Conservation (phyloP, 345 rosid genomes). For the Citrus maxima region DNA sequence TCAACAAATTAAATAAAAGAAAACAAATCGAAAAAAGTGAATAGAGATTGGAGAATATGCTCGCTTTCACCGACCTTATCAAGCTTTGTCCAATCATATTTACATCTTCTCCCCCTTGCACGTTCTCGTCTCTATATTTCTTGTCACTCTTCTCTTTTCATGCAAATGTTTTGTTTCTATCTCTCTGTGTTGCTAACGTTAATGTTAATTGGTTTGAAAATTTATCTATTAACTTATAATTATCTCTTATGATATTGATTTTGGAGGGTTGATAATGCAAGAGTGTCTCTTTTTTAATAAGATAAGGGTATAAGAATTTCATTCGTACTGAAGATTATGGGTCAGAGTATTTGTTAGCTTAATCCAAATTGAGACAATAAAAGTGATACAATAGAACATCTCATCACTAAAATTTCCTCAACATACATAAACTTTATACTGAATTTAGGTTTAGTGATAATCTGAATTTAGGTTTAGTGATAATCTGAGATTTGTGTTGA, state of each 20-base stretch:
- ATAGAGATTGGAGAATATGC: not conserved
- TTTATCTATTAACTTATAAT: not conserved
- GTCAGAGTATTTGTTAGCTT: no score
- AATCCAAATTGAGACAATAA: no score
- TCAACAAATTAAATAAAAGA: not conserved
- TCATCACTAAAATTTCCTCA: no score
- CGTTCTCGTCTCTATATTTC: conserved; percentile 16
- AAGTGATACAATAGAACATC: no score
- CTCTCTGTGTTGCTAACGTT: not conserved
- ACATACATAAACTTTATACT: no score
- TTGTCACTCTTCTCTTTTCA: not conserved
- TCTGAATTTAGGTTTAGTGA: no score
- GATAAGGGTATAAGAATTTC: no score
- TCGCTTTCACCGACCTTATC: conserved; percentile 47
- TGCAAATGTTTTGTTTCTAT: not conserved
- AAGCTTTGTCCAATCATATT: conserved; percentile 24
- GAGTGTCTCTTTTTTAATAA: not conserved
- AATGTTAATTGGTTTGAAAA: not conserved
- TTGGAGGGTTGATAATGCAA: no score
- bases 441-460: no score
- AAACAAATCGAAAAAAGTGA: not conserved
- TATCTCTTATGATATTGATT: not conserved
- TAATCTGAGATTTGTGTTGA: no score
- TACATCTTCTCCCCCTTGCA: conserved; percentile 12
- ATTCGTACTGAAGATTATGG: no score